Evolutionary conservation across 768 basidiomycete genomes (phyloP), one percentile per base, ranked within the genome.

Genomic region (Paxillus ammoniavirescens): DNA sequence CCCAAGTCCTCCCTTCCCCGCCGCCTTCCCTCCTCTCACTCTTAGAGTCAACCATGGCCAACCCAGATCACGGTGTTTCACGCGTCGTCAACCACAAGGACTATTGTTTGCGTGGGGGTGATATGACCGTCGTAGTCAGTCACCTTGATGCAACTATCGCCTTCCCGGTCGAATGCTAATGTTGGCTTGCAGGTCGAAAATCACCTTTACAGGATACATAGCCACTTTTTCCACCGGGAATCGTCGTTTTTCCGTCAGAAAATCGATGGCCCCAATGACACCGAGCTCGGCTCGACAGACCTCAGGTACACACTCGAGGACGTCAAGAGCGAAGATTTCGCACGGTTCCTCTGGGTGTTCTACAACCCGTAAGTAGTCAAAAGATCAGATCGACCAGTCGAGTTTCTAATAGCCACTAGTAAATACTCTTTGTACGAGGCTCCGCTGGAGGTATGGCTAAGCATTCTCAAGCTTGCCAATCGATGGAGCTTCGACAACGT

Each of bases 141-240:
- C 17, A 35, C 47, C 18, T n/a, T 17, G 18, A 35, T 43, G 10
- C 40, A n/a, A n/a, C 13, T 13, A 14, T 33, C 37, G 9, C 13
- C 36, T 23, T 23, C 44, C 14, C 42, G 17, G 1, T 18, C 40
- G 7, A 13, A 44, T 52, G 52, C 63, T 68, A 31, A 65, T 30
- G 8, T 38, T n/a, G 8, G 21, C 49, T 64, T 45, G 17, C 58
- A 87, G 86, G 81, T 82, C 14, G 82, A 84, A 44, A 76, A 82
- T 50, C 66, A 73, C 4, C 68, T 80, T 0, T 88, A 84, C 55
- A 71, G 78, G 0, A 74, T 89, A 0, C 85, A 87, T 53, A 74
- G 79, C 0, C 82, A 79, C 42, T 86, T 87, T 45, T 84, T 89
- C 38, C 74, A 75, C n/a, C 72, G 86, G 0, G 84, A 89, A 48